Evolutionary conservation across 2,329 filamentous ascomycete genomes (phyloP).

Genomic region (Aspergillus jensenii): DNA sequence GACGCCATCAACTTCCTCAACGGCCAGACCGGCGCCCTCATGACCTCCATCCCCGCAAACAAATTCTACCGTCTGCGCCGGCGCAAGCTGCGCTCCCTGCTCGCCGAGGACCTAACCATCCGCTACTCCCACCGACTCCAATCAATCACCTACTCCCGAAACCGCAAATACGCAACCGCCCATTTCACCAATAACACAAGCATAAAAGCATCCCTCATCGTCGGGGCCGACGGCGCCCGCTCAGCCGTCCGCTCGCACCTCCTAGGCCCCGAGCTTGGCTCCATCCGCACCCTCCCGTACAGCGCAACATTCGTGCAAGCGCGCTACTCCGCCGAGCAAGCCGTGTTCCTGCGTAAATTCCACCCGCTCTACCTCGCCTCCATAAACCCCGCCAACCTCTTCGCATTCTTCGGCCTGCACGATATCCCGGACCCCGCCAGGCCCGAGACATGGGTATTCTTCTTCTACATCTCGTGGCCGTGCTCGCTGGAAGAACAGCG

Average conservation of each 20-base stretch:
- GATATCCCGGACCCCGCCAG: slow-evolving; percentile 23
- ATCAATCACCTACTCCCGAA: slow-evolving; percentile 16
- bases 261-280: slow-evolving; percentile 28
- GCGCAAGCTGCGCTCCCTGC: slow-evolving; percentile 27
- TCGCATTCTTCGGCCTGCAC: slow-evolving; percentile 47
- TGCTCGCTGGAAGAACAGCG: slow-evolving; percentile 41
- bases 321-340: slow-evolving; percentile 42
- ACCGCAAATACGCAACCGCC: slow-evolving; percentile 17
- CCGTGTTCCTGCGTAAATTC: slow-evolving; percentile 43
- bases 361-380: slow-evolving; percentile 47
- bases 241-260: slow-evolving; percentile 26
- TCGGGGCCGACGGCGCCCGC: slow-evolving; percentile 28
- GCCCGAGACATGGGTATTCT: slow-evolving; percentile 35
- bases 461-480: slow-evolving; percentile 51
- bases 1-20: slow-evolving; percentile 27
- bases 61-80: slow-evolving; percentile 30
- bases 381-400: slow-evolving; percentile 45
- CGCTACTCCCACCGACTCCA: slow-evolving; percentile 23
- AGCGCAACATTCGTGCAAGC: slow-evolving; percentile 48
- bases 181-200: slow-evolving; percentile 19
- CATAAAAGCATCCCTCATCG: slow-evolving; percentile 19
- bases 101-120: slow-evolving; percentile 26
- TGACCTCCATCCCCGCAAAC: slow-evolving; percentile 27
- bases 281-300: slow-evolving; percentile 43
- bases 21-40: slow-evolving; percentile 25